These are phyloP conservation scores for Fusarium newnesense DNA, from an alignment of 2,329 filamentous ascomycete species.

Conservation along the genomic window DNA sequence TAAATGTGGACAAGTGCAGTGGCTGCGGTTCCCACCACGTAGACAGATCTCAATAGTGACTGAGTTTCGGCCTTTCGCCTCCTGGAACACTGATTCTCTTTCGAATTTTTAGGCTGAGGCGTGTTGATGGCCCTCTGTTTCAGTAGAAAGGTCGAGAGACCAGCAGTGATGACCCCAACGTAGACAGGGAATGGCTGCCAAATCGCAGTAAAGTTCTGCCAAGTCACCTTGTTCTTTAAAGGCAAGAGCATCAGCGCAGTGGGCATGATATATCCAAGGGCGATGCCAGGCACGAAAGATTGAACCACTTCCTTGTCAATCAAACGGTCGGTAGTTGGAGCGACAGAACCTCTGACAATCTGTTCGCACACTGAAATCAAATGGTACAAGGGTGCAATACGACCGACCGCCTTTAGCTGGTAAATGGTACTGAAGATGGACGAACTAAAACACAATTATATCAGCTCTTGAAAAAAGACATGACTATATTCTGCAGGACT, in stretches of 20 bases:
- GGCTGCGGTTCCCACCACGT: neutral
- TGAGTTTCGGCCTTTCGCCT: neutral
- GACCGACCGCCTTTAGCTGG: neutral
- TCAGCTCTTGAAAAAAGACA: neutral
- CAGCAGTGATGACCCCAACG: neutral
- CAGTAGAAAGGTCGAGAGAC: accelerated
- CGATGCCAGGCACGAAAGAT: accelerated
- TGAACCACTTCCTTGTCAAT: neutral
- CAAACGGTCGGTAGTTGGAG: accelerated
- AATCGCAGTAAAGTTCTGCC: neutral
- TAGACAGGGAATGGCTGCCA: constrained; percentile 10
- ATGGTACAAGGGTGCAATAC: neutral
- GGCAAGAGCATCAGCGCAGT: neutral
- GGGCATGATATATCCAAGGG: neutral
- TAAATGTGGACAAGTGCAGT: neutral
- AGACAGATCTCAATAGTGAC: neutral
- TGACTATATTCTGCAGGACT: neutral
- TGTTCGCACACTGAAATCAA: neutral
- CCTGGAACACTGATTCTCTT: accelerated
- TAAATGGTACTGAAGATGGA: neutral
- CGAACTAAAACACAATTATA: neutral
- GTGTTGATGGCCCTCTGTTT: accelerated
- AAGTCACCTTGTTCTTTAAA: neutral
- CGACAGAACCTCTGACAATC: accelerated
- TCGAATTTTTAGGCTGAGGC: neutral